Evolutionary conservation across 2,329 filamentous ascomycete species (phyloP).

Genomic region (Fusarium odoratissimum): DNA sequence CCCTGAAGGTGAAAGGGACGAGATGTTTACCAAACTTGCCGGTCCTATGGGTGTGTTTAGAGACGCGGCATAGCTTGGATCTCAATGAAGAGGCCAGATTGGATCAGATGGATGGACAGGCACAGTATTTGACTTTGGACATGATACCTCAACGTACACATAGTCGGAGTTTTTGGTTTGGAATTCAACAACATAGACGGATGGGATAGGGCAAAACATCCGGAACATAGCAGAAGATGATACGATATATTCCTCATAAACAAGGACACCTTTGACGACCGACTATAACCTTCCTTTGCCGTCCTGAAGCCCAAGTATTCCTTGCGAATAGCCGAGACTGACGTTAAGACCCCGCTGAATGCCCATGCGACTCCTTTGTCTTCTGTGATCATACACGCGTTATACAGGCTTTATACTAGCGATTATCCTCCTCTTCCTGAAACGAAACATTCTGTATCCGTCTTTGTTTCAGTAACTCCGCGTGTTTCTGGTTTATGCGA

Average conservation of each 20-base stretch:
- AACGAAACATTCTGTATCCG: slow-evolving; percentile 5
- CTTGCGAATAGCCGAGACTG: slow-evolving; percentile 24
- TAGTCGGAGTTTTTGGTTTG: slow-evolving; percentile 46
- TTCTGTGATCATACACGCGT: slow-evolving; percentile 40
- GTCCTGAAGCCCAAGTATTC: background rate
- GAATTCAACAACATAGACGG: slow-evolving; percentile 46
- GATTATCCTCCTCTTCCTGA: slow-evolving; percentile 25
- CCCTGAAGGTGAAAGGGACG: slow-evolving; percentile 83
- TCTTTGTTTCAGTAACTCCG: background rate
- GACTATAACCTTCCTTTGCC: slow-evolving; percentile 13
- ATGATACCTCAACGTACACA: slow-evolving; percentile 52
- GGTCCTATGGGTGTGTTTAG: slow-evolving; percentile 65
- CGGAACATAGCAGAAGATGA: slow-evolving; percentile 9
- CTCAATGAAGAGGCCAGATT: background rate
- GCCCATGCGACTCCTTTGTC: slow-evolving; percentile 18
- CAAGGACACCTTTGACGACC: slow-evolving; percentile 28
- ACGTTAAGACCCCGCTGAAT: slow-evolving; percentile 37
- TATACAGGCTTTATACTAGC: slow-evolving; percentile 15
- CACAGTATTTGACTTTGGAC: slow-evolving; percentile 34
- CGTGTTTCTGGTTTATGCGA: background rate
- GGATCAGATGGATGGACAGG: background rate
- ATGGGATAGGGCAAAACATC: slow-evolving; percentile 9
- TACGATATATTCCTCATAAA: slow-evolving; percentile 23
- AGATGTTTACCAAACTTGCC: slow-evolving; percentile 84
- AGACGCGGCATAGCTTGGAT: slow-evolving; percentile 45